Evolutionary conservation across 257 asterid genomes (phyloP), one percentile per base, ranked within the genome.

Genomic region (Craterostigma plantagineum): DNA sequence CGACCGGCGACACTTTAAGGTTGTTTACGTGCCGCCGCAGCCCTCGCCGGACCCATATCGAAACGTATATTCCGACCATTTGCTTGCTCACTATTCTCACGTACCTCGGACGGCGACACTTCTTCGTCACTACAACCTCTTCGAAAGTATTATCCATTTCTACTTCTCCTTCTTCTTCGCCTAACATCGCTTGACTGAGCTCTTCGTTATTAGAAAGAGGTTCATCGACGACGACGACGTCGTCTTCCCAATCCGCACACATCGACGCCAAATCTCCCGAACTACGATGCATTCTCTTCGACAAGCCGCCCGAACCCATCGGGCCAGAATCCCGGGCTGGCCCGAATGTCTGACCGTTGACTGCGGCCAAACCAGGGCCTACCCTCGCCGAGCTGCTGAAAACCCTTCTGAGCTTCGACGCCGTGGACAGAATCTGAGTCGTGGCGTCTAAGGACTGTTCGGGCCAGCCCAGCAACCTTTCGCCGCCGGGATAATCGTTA

Each of bases 1-100:
- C 97, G 13, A 86, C 97, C 10, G 91, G 84, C 42, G 94, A 81
- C 10, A 86, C 97, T 76, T 67, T 68, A 63, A 86, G 56, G 68
- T 86, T 66, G 72, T 86, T 81, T 51, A 86, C 53, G 49, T 81
- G 97, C 18, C 90, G 70, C 69, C 97, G 71, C 62, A 86, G 56
- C 61, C 72, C 68, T 63, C 75, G 62, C 2, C 72, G 73, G 8
- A 81, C 92, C 97, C 97, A 86, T 16, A 86, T 68, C 0, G 97
- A 86, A 17, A 86, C 73, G 35, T 86, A 81, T 59, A 86, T 81
- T n/a, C 97, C 97, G 18, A 86, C 94, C 97, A 86, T 86, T 69
- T 86, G 97, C 73, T 81, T 86, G 49, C 97, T 78, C 61, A 86
- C 91, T 40, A 86, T 73, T 45, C 97, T 62, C 12, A 76, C 83